A percentile compares a stretch with the other conserved stretches of the same genome.
These are phyloP conservation scores for Plasmopara muralis DNA, from an alignment of 352 stramenopile genomes.

Conservation along the genomic window DNA sequence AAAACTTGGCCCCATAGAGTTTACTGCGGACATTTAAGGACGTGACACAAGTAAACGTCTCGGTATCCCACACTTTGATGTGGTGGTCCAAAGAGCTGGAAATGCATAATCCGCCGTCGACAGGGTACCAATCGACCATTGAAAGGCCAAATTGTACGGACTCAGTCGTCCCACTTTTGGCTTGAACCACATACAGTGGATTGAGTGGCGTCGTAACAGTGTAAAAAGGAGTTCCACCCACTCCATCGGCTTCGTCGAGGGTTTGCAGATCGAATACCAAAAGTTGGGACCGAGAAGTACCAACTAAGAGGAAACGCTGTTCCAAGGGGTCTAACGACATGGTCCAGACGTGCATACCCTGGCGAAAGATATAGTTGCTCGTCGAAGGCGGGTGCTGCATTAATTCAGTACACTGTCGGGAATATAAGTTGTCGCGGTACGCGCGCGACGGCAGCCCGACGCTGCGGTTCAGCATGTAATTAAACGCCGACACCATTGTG, in stretches of 20 bases:
- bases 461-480: conserved; percentile 48
- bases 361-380: conserved; percentile 58
- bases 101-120: conserved; percentile 78
- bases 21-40: conserved; percentile 53
- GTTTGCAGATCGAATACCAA: conserved; percentile 53
- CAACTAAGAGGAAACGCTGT: conserved; percentile 51
- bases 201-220: conserved; percentile 28
- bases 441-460: conserved; percentile 32
- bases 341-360: conserved; percentile 51
- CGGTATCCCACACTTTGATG: conserved; percentile 73
- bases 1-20: conserved; percentile 68
- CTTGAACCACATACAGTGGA: conserved; percentile 16
- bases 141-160: conserved; percentile 56
- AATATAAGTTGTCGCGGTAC: conserved; percentile 39
- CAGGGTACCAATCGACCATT: conserved; percentile 81
- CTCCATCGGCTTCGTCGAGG: conserved; percentile 32
- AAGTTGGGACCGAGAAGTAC: conserved; percentile 48
- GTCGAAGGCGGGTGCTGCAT: conserved; percentile 13
- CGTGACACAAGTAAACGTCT: conserved; percentile 57
- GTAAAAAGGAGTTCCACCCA: conserved; percentile 15
- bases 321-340: conserved; percentile 54
- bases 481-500: conserved; percentile 27
- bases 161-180: conserved; percentile 7
- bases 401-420: conserved; percentile 21
- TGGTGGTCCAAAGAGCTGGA: conserved; percentile 62